These are phyloP conservation scores for Flaveria bidentis DNA, from an alignment of 129 eudicot species.

Conservation along the genomic window DNA sequence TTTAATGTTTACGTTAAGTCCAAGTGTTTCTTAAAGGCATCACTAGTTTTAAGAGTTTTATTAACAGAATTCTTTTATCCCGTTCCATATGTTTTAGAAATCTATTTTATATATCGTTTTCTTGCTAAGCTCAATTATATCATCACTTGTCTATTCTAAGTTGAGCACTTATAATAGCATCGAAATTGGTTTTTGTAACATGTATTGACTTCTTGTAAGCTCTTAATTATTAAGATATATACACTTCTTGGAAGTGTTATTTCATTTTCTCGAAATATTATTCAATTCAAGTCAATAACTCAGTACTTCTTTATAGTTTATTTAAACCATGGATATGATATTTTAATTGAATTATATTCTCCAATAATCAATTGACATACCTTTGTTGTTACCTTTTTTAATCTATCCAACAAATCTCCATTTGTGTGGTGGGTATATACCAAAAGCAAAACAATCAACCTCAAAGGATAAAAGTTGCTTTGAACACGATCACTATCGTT, in stretches of 20 bases:
- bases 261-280: background rate
- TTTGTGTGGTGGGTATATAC: conserved; percentile 14
- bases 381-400: conserved; percentile 14
- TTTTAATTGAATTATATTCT: conserved; percentile 1
- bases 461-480: conserved; percentile 29
- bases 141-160: too few species aligned
- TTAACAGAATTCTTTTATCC: too few species aligned
- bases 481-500: conserved; percentile 23
- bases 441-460: conserved; percentile 28
- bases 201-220: too few species aligned
- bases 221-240: background rate
- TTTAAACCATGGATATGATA: background rate
- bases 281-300: conserved; percentile 1
- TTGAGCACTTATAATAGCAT: too few species aligned
- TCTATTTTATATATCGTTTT: too few species aligned
- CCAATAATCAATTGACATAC: background rate
- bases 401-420: conserved; percentile 3
- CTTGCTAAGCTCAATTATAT: too few species aligned
- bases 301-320: background rate
- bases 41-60: too few species aligned
- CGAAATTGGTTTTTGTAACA: too few species aligned
- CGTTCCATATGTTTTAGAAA: too few species aligned
- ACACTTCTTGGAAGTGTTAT: background rate
- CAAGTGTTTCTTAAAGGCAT: too few species aligned
- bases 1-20: too few species aligned